Percentiles rank a stretch among this genome's conserved stretches.
These are phyloP conservation scores for Fomitopsis pulvina DNA, from an alignment of 768 basidiomycete species.

Conservation along the genomic window DNA sequence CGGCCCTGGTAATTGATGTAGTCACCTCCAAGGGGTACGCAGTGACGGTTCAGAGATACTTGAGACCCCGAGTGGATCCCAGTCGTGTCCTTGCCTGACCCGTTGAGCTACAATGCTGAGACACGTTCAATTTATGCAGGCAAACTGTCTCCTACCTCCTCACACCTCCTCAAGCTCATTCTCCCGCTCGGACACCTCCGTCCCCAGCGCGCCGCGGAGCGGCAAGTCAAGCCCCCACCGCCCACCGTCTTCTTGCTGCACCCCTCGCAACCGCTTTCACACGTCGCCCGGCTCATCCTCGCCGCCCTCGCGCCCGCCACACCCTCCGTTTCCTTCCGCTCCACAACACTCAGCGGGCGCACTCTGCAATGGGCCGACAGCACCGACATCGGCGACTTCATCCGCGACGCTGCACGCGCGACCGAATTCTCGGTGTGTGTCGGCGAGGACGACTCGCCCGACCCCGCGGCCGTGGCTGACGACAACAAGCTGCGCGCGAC, in stretches of 20 bases:
- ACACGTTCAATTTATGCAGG: constrained; percentile 27
- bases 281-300: constrained; percentile 51
- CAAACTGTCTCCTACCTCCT: constrained; percentile 54
- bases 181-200: constrained; percentile 36
- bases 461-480: not conserved
- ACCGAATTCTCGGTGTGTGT: constrained; percentile 47
- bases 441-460: not conserved
- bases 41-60: too few relatives aligned
- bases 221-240: constrained; percentile 25
- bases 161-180: constrained; percentile 62
- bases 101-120: too few relatives aligned
- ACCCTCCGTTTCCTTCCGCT: constrained; percentile 37
- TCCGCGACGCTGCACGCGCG: constrained; percentile 51
- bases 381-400: constrained; percentile 61
- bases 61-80: too few relatives aligned
- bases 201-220: constrained; percentile 13
- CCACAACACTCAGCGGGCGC: constrained; percentile 24
- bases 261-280: constrained; percentile 62
- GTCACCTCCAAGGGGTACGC: too few relatives aligned
- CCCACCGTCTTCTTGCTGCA: constrained; percentile 58
- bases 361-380: constrained; percentile 52
- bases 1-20: too few relatives aligned
- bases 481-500: constrained; percentile 7
- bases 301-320: constrained; percentile 33
- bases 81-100: too few relatives aligned